Evolutionary conservation across 164 flowering plant species (phyloP).

Genomic region (Liquidambar formosana): DNA sequence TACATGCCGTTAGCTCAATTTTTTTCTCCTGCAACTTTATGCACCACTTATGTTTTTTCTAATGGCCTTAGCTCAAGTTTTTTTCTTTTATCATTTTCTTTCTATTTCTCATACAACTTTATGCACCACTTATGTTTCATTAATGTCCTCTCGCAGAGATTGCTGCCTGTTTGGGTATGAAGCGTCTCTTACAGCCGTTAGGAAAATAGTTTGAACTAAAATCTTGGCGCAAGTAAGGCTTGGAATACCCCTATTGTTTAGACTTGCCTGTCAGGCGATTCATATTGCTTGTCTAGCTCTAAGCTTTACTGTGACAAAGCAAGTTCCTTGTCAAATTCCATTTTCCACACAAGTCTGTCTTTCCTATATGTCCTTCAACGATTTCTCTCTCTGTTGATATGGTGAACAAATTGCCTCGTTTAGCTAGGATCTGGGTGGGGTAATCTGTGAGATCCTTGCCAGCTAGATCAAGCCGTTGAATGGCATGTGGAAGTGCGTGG

Average conservation of each 20-base stretch:
- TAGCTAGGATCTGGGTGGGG: slow-evolving; percentile 24
- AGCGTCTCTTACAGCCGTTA: too few species aligned
- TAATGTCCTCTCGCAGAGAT: too few species aligned
- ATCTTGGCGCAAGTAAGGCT: too few species aligned
- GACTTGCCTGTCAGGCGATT: slow-evolving; percentile 24
- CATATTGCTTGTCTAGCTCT: slow-evolving; percentile 22
- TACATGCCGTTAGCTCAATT: too few species aligned
- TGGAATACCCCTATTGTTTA: slow-evolving; percentile 19
- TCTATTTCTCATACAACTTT: too few species aligned
- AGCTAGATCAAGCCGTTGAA: slow-evolving; percentile 32
- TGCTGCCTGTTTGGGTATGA: too few species aligned
- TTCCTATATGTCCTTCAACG: slow-evolving; percentile 35
- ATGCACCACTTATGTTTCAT: too few species aligned
- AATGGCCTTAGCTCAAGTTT: too few species aligned
- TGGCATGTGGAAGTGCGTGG: slow-evolving; percentile 20
- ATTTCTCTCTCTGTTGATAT: slow-evolving; percentile 37
- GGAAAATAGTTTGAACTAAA: too few species aligned
- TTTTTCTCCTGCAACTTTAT: too few species aligned
- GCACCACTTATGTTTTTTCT: too few species aligned
- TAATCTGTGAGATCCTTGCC: slow-evolving; percentile 35
- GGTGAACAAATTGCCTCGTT: slow-evolving; percentile 30
- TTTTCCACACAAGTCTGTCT: slow-evolving; percentile 23
- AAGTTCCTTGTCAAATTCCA: slow-evolving; percentile 27
- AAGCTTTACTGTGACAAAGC: slow-evolving; percentile 13
- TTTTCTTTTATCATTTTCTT: too few species aligned